phyloP scores from a whole-genome alignment of 2,329 filamentous ascomycete species.

The Aspergillus fischeri region DNA sequence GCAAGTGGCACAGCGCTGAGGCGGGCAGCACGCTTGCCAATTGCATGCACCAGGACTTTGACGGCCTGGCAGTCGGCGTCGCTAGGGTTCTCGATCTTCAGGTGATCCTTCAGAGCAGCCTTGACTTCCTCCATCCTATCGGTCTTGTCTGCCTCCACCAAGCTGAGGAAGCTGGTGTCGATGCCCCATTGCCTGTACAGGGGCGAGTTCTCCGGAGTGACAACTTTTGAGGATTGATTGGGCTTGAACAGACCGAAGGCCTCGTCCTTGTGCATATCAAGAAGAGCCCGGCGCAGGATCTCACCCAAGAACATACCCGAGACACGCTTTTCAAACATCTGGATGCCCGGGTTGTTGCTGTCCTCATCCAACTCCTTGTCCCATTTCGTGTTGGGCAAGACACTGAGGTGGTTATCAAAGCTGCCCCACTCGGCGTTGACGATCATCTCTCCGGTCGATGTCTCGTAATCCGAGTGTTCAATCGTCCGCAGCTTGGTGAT shows the following conservation, averaged over 20 bases:
- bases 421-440: conserved; percentile 98
- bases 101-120: conserved; percentile 70
- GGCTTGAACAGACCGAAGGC: conserved; percentile 69
- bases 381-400: conserved; percentile 80
- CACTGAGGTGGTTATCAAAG: conserved; percentile 89
- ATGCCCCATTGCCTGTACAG: conserved; percentile 82
- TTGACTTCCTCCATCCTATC: conserved; percentile 68
- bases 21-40: conserved; percentile 83
- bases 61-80: conserved; percentile 84
- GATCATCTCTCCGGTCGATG: conserved; percentile 86
- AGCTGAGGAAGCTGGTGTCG: conserved; percentile 85
- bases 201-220: conserved; percentile 59
- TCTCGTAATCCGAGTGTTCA: conserved; percentile 61
- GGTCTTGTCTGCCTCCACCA: conserved; percentile 75
- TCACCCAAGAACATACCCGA: conserved; percentile 98
- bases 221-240: conserved; percentile 70
- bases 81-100: conserved; percentile 71
- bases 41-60: conserved; percentile 74
- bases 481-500: conserved; percentile 68
- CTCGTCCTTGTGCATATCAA: conserved; percentile 67
- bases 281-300: conserved; percentile 73
- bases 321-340: conserved; percentile 98
- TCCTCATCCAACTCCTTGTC: conserved; percentile 73
- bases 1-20: conserved; percentile 84
- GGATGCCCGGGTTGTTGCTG: conserved; percentile 86